Base-by-base conservation (phyloP, 1,284 basidiomycete species). In the Phellopilus nigrolimitatus region DNA sequence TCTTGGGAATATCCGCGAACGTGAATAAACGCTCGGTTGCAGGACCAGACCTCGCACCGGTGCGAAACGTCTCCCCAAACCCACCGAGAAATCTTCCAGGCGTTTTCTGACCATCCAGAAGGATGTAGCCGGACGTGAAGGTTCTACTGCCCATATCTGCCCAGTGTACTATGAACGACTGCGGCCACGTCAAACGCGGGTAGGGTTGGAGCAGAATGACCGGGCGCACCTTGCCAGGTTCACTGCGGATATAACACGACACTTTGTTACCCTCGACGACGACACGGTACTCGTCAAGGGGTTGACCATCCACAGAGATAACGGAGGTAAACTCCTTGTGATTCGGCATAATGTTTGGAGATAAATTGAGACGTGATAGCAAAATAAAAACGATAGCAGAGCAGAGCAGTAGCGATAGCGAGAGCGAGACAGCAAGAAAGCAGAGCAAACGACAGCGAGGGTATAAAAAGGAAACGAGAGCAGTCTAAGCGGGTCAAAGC, bases 301-400 rank as follows among this genome's bases (percentile, higher is more conserved):
- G 60, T 46, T 68, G 57, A 3, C 71, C 75, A 31, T 78, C 72
- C 36, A 70, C 74, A 28, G 70, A 67, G 47, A 87, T 78, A 77
- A 82, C 87, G 17, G 84, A 82, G 17, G 78, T 79, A 64, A 84
- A 85, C 6, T 73, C 76, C 15, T 73, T 72, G 64, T 78, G 73
- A 1, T 70, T 73, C 50, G 80, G 69, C 80, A 82, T 79, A 36
- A 46, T 46, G 36, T n/a, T 49, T 41, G 10, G 22, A 27, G 6
- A 31, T 21, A 28, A 13, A 13, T 25, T 17, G 37, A 41, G 10
- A 36, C 12, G 17, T n/a, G 31, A 31, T 22, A 49, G 42, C 13
- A 27, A 30, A 13, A 34, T 34, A 40, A 48, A 42, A 53, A 38
- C 40, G 44, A 53, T 43, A 53, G 51, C 47, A 44, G 41, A 49